Base-by-base conservation (phyloP, 768 basidiomycete genomes). In the Crassisporium funariophilum region DNA sequence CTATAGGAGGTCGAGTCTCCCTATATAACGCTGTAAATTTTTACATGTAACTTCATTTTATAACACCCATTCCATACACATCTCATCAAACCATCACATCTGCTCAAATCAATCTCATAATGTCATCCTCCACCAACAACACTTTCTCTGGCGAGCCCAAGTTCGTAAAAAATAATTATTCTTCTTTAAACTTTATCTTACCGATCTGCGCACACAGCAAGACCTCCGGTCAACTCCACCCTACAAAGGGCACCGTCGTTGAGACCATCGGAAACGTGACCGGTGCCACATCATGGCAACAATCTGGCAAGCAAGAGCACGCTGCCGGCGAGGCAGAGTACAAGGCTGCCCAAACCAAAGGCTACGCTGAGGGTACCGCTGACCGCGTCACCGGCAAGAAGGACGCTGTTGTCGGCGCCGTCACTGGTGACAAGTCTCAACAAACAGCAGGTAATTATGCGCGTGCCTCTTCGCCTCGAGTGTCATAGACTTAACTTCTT, bases 231-330 rank as follows among this genome's bases (percentile, higher is more conserved):
- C 72, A 74, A 60, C 62, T 55, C 54, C 74, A 77, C 56, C 73
- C 74, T 3, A 41, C 57, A n/a, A 76, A 76, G 58, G 77, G 76
- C 16, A 68, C 52, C 24, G 49, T 62, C 16, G 70, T 71, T 29
- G 69, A 71, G 49, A 48, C 63, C 35, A 40, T 80, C 49, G 80
- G 79, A 17, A 76, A 78, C 54, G 13, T 71, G 9, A 79, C 78
- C 8, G 78, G 78, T 9, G 62, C 72, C 6, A 56, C 56, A 2
- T 63, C 73, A 3, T 79, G 75, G 79, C 60, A 70, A 41, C 55
- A 68, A 16, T 71, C 72, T 4, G 81, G 81, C n/a, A 71, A 74
- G 58, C 50, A 76, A 49, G 78, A 81, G 59, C 81, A 81, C 54
- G 72, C 70, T 3, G 57, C 68, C 29, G 80, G 80, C 38, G 78